These are phyloP conservation scores for Suillus americanus DNA, from an alignment of 768 basidiomycete genomes.

Conservation along the genomic window DNA sequence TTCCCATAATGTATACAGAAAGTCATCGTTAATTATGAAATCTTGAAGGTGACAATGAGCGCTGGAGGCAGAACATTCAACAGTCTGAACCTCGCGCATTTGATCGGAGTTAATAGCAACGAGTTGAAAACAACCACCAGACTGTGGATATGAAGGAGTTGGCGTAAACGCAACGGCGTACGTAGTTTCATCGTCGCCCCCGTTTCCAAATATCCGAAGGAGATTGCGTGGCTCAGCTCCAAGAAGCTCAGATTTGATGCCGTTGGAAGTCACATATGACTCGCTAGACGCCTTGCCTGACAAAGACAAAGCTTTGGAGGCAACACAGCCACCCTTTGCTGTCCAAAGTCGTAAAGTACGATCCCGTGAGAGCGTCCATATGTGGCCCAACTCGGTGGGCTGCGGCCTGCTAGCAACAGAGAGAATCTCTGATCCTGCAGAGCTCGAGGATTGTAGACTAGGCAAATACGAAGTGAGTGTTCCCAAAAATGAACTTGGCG, in stretches of 20 bases:
- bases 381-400: conserved; percentile 70
- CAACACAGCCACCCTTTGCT: conserved; percentile 69
- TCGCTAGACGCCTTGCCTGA: conserved; percentile 32
- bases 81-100: conserved; percentile 53
- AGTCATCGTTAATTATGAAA: conserved; percentile 56
- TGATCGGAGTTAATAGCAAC: conserved; percentile 56
- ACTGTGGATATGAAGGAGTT: conserved; percentile 57
- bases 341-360: conserved; percentile 85
- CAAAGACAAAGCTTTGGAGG: conserved; percentile 52
- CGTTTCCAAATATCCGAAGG: conserved; percentile 58
- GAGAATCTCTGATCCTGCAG: conserved; percentile 60
- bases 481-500: conserved; percentile 66
- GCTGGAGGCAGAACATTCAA: conserved; percentile 61
- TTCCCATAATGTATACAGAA: conserved; percentile 78
- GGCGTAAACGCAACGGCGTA: conserved; percentile 75
- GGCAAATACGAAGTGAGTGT: conserved; percentile 68
- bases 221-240: conserved; percentile 63
- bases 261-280: conserved; percentile 20
- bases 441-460: conserved; percentile 42
- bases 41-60: conserved; percentile 76
- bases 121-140: conserved; percentile 82
- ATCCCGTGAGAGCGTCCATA: conserved; percentile 88
- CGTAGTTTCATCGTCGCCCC: conserved; percentile 48
- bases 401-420: conserved; percentile 72
- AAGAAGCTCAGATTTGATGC: conserved; percentile 47